Percentiles rank a stretch among this genome's conserved stretches.
Conservation (phyloP, 108 stramenopile genomes). For the Epithemia pelagica region DNA sequence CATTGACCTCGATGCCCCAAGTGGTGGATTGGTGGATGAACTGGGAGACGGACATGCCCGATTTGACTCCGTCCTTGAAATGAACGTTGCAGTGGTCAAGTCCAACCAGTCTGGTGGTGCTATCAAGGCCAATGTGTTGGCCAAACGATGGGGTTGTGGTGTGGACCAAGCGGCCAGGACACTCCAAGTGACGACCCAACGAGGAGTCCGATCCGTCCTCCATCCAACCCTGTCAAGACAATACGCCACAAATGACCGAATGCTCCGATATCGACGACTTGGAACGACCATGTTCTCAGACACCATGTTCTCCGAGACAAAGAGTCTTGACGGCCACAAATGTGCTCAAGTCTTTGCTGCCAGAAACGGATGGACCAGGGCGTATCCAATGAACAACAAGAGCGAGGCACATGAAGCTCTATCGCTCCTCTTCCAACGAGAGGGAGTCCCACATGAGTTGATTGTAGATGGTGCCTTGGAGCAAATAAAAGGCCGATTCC, state of each 20-base stretch:
- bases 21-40: too few species aligned
- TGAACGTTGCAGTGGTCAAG: too few species aligned
- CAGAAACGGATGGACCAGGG: conserved; percentile 7
- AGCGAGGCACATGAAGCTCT: conserved; percentile 25
- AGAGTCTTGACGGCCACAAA: background rate
- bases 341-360: conserved; percentile 3
- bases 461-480: conserved; percentile 28
- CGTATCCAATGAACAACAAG: conserved; percentile 14
- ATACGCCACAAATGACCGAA: background rate
- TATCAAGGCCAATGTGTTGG: background rate
- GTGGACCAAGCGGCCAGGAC: conserved; percentile 20
- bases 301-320: conserved; percentile 7
- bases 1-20: background rate
- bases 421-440: conserved; percentile 11
- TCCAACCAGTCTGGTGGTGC: background rate
- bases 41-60: too few species aligned
- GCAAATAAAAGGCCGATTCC: conserved; percentile 16
- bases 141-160: conserved; percentile 15
- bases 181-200: conserved; percentile 20
- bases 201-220: conserved; percentile 13
- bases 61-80: background rate
- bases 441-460: conserved; percentile 26
- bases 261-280: conserved; percentile 14
- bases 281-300: conserved; percentile 17
- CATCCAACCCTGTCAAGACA: background rate